Base-by-base conservation (phyloP, 176 grass and related monocot genomes). In the Cenchrus americanus region DNA sequence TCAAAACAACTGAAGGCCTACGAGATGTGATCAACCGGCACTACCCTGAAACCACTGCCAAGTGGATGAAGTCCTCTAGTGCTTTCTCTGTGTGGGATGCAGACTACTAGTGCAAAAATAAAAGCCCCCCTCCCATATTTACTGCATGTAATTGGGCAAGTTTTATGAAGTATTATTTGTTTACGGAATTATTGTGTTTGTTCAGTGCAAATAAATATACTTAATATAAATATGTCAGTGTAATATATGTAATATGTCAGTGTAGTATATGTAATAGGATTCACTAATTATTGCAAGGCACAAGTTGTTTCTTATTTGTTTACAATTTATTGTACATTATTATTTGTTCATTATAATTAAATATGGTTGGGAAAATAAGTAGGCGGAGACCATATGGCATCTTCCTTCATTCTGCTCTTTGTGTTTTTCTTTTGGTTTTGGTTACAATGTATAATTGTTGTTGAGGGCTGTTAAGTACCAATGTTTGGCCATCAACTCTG, bases 61-160 rank as follows among this genome's bases (percentile, higher is more conserved):
- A 84, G 42, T 92, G 90, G 90, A 77, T 92, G 67, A 92, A 84
- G 41, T 89, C 90, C 8, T 73, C 90, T n/a, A 92, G 86, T 81
- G 90, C 90, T 51, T 92, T 92, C 80, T 87, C 90, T 78, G 76
- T 78, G 42, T 78, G 76, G 76, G 76, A 78, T 78, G 76, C 76
- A 78, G 59, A 78, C 76, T 78, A 78, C 59, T 78, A 78, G 76
- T 78, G 42, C 59, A 78, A 78, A 78, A 64, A 78, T 50, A 48
- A 78, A 78, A 78, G 76, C 14, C 76, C 51, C 26, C 74, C 21
- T 43, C 34, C 37, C 74, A 61, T 76, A 76, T 22, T 21, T 58
- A 75, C 52, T 75, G 30, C 73, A 75, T 58, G 73, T 10, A 75
- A 76, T 76, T 76, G 24, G 74, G 19, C 54, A 76, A 76, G 74